These are phyloP conservation scores for Pseudotsuga menziesii DNA, from an alignment of 75 land plant genomes.

Conservation along the genomic window DNA sequence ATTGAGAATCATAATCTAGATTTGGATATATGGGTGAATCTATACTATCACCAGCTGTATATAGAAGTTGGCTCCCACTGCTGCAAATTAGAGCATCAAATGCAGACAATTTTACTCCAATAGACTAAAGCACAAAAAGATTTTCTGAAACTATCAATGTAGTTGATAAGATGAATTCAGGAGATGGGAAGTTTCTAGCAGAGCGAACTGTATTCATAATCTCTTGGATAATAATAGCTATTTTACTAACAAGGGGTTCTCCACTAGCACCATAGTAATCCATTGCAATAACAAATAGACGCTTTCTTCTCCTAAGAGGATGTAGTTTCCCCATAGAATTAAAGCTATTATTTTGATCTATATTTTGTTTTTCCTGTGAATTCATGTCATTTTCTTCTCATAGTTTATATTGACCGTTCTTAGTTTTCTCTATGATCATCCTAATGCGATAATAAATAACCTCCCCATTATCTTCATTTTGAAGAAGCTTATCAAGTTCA, in stretches of 20 bases:
- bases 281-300: conserved; percentile 52
- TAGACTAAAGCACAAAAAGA: conserved; percentile 26
- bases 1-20: conserved; percentile 47
- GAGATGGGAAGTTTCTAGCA: background rate
- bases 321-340: conserved; percentile 1
- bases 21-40: conserved; percentile 29
- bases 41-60: conserved; percentile 27
- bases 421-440: background rate
- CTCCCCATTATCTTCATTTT: background rate
- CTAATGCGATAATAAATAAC: background rate
- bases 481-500: background rate
- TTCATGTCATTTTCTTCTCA: background rate
- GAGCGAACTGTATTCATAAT: conserved; percentile 25
- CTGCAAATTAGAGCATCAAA: conserved; percentile 76
- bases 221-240: conserved; percentile 20
- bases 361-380: background rate
- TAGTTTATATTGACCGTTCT: background rate
- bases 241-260: conserved; percentile 7
- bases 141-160: conserved; percentile 45
- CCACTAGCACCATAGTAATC: conserved; percentile 52
- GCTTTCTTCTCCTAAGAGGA: conserved; percentile 43
- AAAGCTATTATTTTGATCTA: conserved; percentile 1
- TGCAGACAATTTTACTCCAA: conserved; percentile 26
- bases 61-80: conserved; percentile 63
- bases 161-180: conserved; percentile 56